A percentile compares a stretch with the other conserved stretches of the same genome.
phyloP scores from a whole-genome alignment of 495 filamentous ascomycete species.

The Xylaria acuta region DNA sequence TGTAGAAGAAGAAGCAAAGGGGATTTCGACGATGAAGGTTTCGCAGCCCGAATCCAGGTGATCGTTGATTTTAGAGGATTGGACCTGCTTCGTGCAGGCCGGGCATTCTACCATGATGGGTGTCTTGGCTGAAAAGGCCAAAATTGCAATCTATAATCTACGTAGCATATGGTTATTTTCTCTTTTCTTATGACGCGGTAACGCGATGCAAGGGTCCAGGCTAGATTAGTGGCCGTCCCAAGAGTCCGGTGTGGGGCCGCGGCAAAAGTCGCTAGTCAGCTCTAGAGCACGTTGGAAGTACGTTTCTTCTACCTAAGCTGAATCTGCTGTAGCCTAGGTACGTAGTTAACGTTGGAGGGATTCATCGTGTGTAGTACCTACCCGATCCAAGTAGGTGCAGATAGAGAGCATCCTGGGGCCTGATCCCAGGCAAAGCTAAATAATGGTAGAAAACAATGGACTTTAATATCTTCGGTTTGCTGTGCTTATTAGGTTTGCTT shows the following conservation, averaged over 20 bases:
- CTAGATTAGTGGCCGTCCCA: constrained; percentile 10
- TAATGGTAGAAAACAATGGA: neutral
- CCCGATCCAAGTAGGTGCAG: neutral
- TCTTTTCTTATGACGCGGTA: constrained; percentile 10
- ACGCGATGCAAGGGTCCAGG: constrained; percentile 16
- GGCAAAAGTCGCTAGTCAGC: neutral
- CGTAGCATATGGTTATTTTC: neutral
- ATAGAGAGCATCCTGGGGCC: neutral
- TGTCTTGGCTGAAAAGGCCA: neutral
- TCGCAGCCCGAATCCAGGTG: constrained; percentile 90
- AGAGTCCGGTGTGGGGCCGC: neutral
- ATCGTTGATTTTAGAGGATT: constrained; percentile 78
- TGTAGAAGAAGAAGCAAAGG: constrained; percentile 26
- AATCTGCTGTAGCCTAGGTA: neutral
- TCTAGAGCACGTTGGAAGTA: neutral
- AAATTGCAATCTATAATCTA: constrained; percentile 7
- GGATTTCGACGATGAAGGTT: constrained; percentile 59
- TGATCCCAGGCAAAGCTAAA: neutral
- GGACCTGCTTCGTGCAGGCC: constrained; percentile 80
- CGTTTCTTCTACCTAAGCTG: neutral
- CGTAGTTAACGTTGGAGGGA: neutral
- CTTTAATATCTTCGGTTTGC: neutral
- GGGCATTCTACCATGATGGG: constrained; percentile 81
- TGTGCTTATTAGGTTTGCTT: neutral
- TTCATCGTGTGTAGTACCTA: neutral